Evolutionary conservation across 805 yeast species (phyloP), one percentile per base, ranked within the genome.

Genomic region (Starmerella davenportii): DNA sequence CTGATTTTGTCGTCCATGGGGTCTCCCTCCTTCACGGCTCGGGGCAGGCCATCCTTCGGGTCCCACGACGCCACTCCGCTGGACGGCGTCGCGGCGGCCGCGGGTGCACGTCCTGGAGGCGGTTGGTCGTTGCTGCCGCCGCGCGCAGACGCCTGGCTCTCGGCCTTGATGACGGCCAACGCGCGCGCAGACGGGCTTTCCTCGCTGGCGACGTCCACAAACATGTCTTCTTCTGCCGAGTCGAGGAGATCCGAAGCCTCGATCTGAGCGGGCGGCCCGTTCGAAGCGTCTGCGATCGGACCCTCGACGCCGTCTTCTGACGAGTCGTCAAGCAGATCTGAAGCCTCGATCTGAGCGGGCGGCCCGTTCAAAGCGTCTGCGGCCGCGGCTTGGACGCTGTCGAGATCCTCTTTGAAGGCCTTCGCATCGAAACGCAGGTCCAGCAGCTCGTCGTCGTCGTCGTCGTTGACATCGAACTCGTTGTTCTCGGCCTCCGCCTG

Each of bases 1-100:
- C 43, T 43, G 37, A 60, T 30, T 45, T 46, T 16, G 55, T 51
- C 31, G 7, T 33, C 31, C 2, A 47, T 24, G 4, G 48, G 43
- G 30, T 45, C 48, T 11, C 13, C 13, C 20, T 27, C 17, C 25
- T n/a, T n/a, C n/a, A n/a, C n/a, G n/a, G n/a, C n/a, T 11, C 5
- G 21, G 7, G 8, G 15, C 7, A 3, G 29, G 29, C 13, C 17
- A 21, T 14, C 28, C 3, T 18, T 4, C 23, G 20, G 4, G 16
- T 17, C 16, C 15, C 20, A 15, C 5, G 4, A 19, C 17, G 24
- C 14, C 13, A 4, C 17, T 4, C n/a, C 24, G n/a, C 7, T 7
- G 31, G 7, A 7, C 17, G 7, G 31, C 31, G n/a, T 7, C 31
- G 16, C 31, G 31, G 15, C 31, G 7, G n/a, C 31, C 8, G 13